Percentiles rank a stretch among this genome's conserved stretches.
phyloP scores from a whole-genome alignment of 352 stramenopile species.

The Paralagenidium karlingii region DNA sequence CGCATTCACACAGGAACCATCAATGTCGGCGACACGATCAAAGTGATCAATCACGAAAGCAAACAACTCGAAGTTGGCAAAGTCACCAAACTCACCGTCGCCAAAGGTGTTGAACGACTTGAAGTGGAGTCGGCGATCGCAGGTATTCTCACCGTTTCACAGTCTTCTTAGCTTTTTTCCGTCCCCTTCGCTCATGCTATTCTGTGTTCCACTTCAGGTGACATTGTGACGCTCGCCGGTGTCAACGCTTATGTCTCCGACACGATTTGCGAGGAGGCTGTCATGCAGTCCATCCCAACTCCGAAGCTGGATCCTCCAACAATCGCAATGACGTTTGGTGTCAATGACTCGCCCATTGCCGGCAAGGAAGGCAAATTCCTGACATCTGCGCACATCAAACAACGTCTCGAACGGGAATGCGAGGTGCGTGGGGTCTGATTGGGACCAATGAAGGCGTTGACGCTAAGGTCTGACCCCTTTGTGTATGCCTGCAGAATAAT shows the following conservation, averaged over 20 bases:
- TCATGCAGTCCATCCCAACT: constrained; percentile 83
- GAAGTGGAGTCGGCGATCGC: constrained; percentile 82
- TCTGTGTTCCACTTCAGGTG: constrained; percentile 38
- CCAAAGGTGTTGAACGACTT: constrained; percentile 59
- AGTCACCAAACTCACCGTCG: constrained; percentile 86
- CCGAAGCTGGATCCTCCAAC: constrained; percentile 93
- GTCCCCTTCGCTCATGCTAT: not conserved
- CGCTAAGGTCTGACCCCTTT: not conserved
- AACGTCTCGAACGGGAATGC: constrained; percentile 89
- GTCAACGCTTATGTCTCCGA: constrained; percentile 86
- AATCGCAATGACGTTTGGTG: constrained; percentile 97
- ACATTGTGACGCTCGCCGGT: constrained; percentile 96
- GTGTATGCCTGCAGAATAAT: constrained; percentile 84
- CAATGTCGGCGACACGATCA: constrained; percentile 76
- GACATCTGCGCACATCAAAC: constrained; percentile 91
- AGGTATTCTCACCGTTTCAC: constrained; percentile 13
- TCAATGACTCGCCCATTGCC: constrained; percentile 94
- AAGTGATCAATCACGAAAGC: constrained; percentile 80
- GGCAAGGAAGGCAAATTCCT: constrained; percentile 96
- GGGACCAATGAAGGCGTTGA: not conserved
- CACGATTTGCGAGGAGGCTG: constrained; percentile 69
- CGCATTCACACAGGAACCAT: constrained; percentile 90
- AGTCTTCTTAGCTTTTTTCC: not conserved
- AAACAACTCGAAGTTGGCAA: constrained; percentile 65
- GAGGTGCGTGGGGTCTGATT: constrained; percentile 26